Base-by-base conservation (phyloP, 495 filamentous ascomycete genomes). In the Penicillium cinerascens region DNA sequence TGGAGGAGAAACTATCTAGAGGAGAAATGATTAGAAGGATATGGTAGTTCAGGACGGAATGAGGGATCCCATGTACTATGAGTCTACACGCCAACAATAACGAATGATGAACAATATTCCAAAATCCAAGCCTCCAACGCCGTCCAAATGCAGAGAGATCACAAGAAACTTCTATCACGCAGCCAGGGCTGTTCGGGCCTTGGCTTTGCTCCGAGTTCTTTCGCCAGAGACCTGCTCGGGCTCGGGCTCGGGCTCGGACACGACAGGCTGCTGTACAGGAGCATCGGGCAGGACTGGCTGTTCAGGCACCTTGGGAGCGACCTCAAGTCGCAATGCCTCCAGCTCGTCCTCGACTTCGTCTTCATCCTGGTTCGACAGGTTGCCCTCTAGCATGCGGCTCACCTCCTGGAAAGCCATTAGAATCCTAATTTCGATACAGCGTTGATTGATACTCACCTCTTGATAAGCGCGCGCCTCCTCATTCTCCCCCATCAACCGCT, bases 311-410 rank as follows among this genome's bases (percentile, higher is more conserved):
- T 72, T 58, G 22, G 70, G 67, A 42, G 70, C 72, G 11, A 88
- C 69, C 67, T 96, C 86, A 16, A 74, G 79, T 65, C 89, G 85
- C 50, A 97, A 72, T 17, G 80, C 85, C 42, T 87, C 90, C 56
- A 98, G 70, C 73, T 97, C 93, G 60, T 97, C 91, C 63, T 97
- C 95, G 21, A 97, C 95, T 62, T 97, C 93, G 54, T 97, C 95
- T 67, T 97, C 93, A 70, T 97, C 95, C 63, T 92, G 87, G 61
- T 89, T 91, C 35, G 87, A 89, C 73, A 97, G 86, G 54, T 82
- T 78, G 2, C 89, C 89, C 9, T 82, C 87, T 10, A 98, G 80
- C 85, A 96, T 89, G 39, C 93, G 90, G 68, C 84, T 92, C 54
- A 98, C 79, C 68, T 93, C 92, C 87, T 93, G 54, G 17, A 46